Evolutionary conservation across 2,329 filamentous ascomycete species (phyloP).

Genomic region (Cladorrhinum sp.): DNA sequence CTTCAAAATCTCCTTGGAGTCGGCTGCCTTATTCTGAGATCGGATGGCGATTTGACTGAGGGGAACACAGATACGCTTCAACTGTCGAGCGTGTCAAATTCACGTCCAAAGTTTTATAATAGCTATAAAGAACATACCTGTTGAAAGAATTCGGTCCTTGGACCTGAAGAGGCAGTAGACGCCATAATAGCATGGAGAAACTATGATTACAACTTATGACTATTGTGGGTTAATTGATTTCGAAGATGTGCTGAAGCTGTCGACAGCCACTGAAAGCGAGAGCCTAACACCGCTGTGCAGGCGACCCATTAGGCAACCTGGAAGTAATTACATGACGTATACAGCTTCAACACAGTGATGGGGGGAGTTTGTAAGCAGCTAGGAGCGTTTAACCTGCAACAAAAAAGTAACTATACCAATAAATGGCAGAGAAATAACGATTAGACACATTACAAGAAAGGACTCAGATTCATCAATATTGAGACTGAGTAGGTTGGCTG

Average conservation of each 20-base stretch:
- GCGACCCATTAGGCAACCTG: neutral
- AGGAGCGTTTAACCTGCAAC: too few species aligned
- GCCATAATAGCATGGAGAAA: slow-evolving; percentile 20
- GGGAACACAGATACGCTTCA: slow-evolving; percentile 30
- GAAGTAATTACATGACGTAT: neutral
- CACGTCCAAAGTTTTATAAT: neutral
- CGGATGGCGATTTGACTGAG: slow-evolving; percentile 26
- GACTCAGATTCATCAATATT: too few species aligned
- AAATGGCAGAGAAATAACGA: too few species aligned
- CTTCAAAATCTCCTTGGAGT: slow-evolving; percentile 22
- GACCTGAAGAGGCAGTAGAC: slow-evolving; percentile 13
- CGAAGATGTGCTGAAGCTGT: neutral
- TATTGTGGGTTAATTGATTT: too few species aligned
- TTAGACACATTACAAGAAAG: too few species aligned
- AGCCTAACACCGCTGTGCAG: neutral
- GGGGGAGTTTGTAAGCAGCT: neutral
- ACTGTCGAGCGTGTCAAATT: slow-evolving; percentile 14
- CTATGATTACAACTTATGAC: too few species aligned
- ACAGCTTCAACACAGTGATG: too few species aligned
- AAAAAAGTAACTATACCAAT: too few species aligned
- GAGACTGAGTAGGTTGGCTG: too few species aligned
- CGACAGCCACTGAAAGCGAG: neutral
- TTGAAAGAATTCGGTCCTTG: slow-evolving; percentile 38
- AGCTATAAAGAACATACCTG: slow-evolving; percentile 30
- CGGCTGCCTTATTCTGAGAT: slow-evolving; percentile 20